Base-by-base conservation (phyloP, 768 basidiomycete genomes). In the Agaricus blazei region DNA sequence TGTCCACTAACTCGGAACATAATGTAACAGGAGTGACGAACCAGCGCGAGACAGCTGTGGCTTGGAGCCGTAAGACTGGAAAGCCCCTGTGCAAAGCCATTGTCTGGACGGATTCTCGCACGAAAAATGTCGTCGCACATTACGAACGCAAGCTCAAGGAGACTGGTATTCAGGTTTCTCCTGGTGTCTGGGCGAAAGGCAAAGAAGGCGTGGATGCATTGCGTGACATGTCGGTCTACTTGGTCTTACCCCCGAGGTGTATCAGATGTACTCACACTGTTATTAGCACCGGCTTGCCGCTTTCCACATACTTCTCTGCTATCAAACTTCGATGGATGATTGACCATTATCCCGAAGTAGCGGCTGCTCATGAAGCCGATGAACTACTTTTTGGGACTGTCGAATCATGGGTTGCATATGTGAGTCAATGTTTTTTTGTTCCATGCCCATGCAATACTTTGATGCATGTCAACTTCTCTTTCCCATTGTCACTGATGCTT, bases 241-340 rank as follows among this genome's bases (percentile, higher is more conserved):
- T 46, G 45, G 11, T 55, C 38, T 63, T 14, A 19, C 19, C 65
- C 19, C 38, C 15, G 29, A 42, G 6, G 1, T 19, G 9, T 7
- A 31, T 48, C 14, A n/a, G 41, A 64, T 5, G 57, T 41, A 60
- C 41, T 43, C 19, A 42, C 41, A 48, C 26, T 46, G 46, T 31
- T 48, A 48, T 52, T 60, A 96, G 91, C 58, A 95, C 93, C 47
- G 95, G 95, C 34, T 81, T 97, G 38, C 90, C 89, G n/a, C 77
- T 98, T 7, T 97, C 95, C 14, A 98, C 96, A 0, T 99, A 99
- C 73, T 99, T 99, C 73, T 97, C 95, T 24, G 96, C 88, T 15
- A 87, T 97, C 68, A 98, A 98, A 72, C 77, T 97, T 59, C 83
- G 90, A 44, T 99, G 96, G 96, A 93, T 99, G 89, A 83, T 96